Evolutionary conservation across 1,284 basidiomycete genomes (phyloP).

Genomic region (Leucoagaricus sp.): DNA sequence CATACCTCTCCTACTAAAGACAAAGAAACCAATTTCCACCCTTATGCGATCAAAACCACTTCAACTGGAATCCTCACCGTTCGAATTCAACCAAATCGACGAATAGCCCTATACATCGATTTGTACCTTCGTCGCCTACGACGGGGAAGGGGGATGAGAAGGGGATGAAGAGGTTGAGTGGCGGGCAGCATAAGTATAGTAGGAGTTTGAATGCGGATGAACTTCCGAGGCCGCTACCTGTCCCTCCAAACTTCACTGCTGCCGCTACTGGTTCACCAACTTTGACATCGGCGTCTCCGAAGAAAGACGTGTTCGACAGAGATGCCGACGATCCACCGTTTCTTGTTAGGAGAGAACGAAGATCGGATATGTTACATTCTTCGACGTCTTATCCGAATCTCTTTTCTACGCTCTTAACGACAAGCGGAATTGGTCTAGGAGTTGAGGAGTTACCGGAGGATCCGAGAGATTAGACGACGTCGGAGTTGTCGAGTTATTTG

Average conservation of each 20-base stretch:
- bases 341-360: slow-evolving; percentile 14
- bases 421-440: background rate
- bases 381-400: background rate
- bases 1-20: too few species aligned
- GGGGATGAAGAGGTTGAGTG: too few species aligned
- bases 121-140: too few species aligned
- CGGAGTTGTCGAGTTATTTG: slow-evolving; percentile 54
- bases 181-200: too few species aligned
- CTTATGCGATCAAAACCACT: too few species aligned
- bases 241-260: slow-evolving; percentile 31
- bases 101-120: too few species aligned
- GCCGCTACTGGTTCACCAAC: too few species aligned
- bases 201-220: slow-evolving; percentile 38
- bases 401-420: background rate
- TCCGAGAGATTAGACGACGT: slow-evolving; percentile 58
- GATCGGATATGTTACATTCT: slow-evolving; percentile 13
- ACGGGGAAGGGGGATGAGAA: too few species aligned
- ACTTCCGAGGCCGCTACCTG: slow-evolving; percentile 40
- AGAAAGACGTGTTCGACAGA: background rate
- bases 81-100: too few species aligned
- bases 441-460: slow-evolving; percentile 44
- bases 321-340: slow-evolving; percentile 18
- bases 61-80: too few species aligned
- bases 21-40: too few species aligned
- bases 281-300: slow-evolving; percentile 2